Percentiles rank a stretch among this genome's conserved stretches.
Conservation (phyloP, 2,329 filamentous ascomycete species). For the Talaromyces rugulosus region DNA sequence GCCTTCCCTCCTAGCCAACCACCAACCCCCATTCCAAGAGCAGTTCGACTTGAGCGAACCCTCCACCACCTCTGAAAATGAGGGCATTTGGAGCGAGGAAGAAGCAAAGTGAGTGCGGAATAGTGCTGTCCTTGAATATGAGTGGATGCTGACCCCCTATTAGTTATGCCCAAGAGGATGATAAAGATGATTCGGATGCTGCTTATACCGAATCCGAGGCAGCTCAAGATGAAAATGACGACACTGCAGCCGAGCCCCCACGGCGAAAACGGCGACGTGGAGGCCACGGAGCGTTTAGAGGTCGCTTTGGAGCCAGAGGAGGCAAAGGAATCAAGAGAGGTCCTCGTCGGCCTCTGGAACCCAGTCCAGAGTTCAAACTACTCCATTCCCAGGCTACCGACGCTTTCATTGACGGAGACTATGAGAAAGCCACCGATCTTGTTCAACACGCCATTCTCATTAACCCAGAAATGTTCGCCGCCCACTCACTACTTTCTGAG, state of each 20-base stretch:
- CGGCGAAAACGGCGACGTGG: slow-evolving; percentile 29
- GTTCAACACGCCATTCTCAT: slow-evolving; percentile 48
- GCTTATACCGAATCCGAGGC: slow-evolving; percentile 5
- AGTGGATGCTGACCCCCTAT: not conserved
- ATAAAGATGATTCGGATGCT: slow-evolving; percentile 12
- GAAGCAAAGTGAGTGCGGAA: not conserved
- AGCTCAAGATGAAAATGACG: slow-evolving; percentile 9
- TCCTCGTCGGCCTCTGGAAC: slow-evolving; percentile 43
- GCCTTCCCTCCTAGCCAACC: not conserved
- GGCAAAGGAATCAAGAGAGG: slow-evolving; percentile 45
- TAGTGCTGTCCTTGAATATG: not conserved
- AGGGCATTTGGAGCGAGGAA: not conserved
- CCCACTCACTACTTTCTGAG: slow-evolving; percentile 58
- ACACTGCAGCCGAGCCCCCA: slow-evolving; percentile 18
- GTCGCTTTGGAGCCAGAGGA: slow-evolving; percentile 36
- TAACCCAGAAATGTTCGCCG: slow-evolving; percentile 61
- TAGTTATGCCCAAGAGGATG: not conserved
- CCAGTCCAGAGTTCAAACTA: slow-evolving; percentile 45
- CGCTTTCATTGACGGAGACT: slow-evolving; percentile 46
- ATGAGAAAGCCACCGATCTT: slow-evolving; percentile 39
- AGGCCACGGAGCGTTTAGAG: slow-evolving; percentile 30
- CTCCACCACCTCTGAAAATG: slow-evolving; percentile 8
- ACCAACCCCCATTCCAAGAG: slow-evolving; percentile 10
- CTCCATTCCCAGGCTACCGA: slow-evolving; percentile 45
- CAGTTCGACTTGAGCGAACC: slow-evolving; percentile 6